Evolutionary conservation across 2,329 filamentous ascomycete genomes (phyloP).

Genomic region (Microcera coccophila): DNA sequence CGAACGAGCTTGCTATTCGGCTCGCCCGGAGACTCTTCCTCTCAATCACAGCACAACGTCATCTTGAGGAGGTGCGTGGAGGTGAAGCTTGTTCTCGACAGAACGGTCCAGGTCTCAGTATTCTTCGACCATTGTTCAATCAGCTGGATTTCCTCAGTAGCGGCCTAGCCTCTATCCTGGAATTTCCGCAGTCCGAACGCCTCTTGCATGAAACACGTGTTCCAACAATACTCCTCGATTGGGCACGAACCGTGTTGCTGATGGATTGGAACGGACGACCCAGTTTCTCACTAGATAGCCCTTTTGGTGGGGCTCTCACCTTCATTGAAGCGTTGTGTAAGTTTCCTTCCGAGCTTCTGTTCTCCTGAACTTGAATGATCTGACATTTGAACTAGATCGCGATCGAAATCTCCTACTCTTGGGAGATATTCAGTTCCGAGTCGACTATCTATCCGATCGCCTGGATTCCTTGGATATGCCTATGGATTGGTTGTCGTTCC

Average conservation of each 20-base stretch:
- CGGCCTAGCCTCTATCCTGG: slow-evolving; percentile 42
- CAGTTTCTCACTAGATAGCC: slow-evolving; percentile 63
- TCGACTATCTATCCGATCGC: slow-evolving; percentile 70
- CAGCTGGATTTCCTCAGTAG: slow-evolving; percentile 52
- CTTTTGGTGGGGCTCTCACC: slow-evolving; percentile 72
- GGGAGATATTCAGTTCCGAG: slow-evolving; percentile 65
- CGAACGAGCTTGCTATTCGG: slow-evolving; percentile 56
- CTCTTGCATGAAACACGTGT: slow-evolving; percentile 54
- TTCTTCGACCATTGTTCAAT: slow-evolving; percentile 47
- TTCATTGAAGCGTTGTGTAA: slow-evolving; percentile 70
- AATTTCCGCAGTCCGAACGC: slow-evolving; percentile 50
- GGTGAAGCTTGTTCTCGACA: too few relatives aligned
- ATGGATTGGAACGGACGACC: slow-evolving; percentile 77
- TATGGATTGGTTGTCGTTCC: slow-evolving; percentile 63
- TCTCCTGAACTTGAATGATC: background rate
- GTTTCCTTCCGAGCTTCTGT: slow-evolving; percentile 27
- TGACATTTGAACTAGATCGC: slow-evolving; percentile 46
- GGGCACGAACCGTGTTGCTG: slow-evolving; percentile 70
- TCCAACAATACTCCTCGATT: slow-evolving; percentile 60
- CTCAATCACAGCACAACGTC: slow-evolving; percentile 51
- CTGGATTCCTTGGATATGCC: slow-evolving; percentile 74
- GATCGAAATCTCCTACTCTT: slow-evolving; percentile 62
- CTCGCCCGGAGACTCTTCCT: slow-evolving; percentile 56
- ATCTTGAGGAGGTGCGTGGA: too few relatives aligned
- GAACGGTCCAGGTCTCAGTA: too few relatives aligned